Conservation (phyloP, 2,329 filamentous ascomycete genomes). For the Xylariaceae sp. region DNA sequence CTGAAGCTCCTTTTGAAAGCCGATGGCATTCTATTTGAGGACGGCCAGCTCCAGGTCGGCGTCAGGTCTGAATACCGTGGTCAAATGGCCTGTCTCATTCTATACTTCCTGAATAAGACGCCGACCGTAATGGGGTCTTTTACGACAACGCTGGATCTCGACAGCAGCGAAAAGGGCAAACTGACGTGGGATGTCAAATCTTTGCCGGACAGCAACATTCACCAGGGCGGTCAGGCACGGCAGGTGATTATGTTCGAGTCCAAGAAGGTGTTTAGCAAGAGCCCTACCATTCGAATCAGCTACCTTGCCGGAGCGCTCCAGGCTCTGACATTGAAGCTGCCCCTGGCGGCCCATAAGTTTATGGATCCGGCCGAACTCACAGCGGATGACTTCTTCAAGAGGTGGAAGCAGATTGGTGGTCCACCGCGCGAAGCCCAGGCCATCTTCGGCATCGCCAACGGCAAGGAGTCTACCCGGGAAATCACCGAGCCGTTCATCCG, state of each 20-base stretch:
- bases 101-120: constrained; percentile 95
- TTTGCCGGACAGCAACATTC: constrained; percentile 76
- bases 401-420: constrained; percentile 97
- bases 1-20: constrained; percentile 71
- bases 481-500: constrained; percentile 68
- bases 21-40: constrained; percentile 91
- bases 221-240: constrained; percentile 71
- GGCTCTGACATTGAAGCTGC: constrained; percentile 84
- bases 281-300: constrained; percentile 87
- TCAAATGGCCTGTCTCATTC: constrained; percentile 90
- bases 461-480: constrained; percentile 52
- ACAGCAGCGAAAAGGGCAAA: constrained; percentile 56
- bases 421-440: constrained; percentile 80
- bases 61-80: constrained; percentile 89
- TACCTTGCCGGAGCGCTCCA: constrained; percentile 93
- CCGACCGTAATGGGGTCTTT: constrained; percentile 81
- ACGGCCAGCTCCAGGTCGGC: constrained; percentile 88
- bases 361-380: constrained; percentile 87
- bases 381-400: constrained; percentile 94
- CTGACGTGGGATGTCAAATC: constrained; percentile 84
- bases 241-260: constrained; percentile 95
- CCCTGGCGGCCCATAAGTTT: constrained; percentile 86
- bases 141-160: constrained; percentile 87
- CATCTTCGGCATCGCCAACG: constrained; percentile 65
- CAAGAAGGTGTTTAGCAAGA: constrained; percentile 71